Percentiles rank a stretch among this genome's conserved stretches.
These are phyloP conservation scores for Xylaria hypoxylon DNA, from an alignment of 2,329 filamentous ascomycete species.

Conservation along the genomic window DNA sequence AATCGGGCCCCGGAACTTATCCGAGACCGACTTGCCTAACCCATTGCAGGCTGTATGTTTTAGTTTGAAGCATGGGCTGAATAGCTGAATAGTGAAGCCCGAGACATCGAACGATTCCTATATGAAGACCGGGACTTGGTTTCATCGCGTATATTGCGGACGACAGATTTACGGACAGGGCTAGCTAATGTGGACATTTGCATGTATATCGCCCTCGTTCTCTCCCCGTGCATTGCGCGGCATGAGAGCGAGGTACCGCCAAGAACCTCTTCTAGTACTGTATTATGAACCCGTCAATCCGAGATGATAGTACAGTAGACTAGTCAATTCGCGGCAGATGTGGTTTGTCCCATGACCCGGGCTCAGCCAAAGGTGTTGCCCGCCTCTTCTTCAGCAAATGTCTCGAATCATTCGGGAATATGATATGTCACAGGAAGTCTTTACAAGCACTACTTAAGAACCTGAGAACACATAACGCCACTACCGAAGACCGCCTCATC, in stretches of 20 bases:
- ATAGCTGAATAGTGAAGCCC: too few relatives aligned
- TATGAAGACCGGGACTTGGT: too few relatives aligned
- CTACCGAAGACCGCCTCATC: constrained; percentile 11
- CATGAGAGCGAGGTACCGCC: neutral
- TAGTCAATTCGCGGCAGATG: constrained; percentile 20
- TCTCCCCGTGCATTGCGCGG: constrained; percentile 30
- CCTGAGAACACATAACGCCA: constrained; percentile 1
- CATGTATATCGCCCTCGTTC: constrained; percentile 17
- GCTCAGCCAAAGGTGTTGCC: constrained; percentile 8
- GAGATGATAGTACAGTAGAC: constrained; percentile 3
- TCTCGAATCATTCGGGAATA: constrained; percentile 12
- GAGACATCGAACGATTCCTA: too few relatives aligned
- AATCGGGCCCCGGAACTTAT: too few relatives aligned
- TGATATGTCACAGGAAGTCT: constrained; percentile 25
- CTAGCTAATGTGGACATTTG: constrained; percentile 25
- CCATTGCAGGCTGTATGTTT: too few relatives aligned
- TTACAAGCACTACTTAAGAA: too few relatives aligned
- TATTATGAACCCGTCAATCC: constrained; percentile 10
- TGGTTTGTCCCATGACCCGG: constrained; percentile 25
- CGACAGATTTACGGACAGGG: constrained; percentile 30
- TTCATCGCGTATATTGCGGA: too few relatives aligned
- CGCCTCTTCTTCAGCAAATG: constrained; percentile 1
- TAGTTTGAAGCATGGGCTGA: too few relatives aligned
- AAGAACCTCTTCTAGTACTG: constrained; percentile 6
- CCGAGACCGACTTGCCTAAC: too few relatives aligned